phyloP scores from a whole-genome alignment of 2,329 filamentous ascomycete species.

The Rhynchosporium secalis region DNA sequence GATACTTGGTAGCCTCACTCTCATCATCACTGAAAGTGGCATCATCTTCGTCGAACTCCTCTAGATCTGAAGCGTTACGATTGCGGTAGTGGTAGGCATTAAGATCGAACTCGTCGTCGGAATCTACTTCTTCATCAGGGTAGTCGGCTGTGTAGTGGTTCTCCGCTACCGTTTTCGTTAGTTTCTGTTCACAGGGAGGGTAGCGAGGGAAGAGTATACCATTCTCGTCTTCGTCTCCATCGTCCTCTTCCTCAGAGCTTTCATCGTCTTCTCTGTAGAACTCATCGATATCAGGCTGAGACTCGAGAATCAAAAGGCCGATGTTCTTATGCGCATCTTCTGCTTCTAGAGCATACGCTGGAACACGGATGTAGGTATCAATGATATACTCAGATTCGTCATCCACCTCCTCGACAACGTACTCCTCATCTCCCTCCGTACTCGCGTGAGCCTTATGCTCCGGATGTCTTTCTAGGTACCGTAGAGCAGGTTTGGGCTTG shows the following conservation, averaged over 20 bases:
- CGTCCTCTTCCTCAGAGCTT: constrained; percentile 62
- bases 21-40: constrained; percentile 35
- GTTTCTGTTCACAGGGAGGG: constrained; percentile 7
- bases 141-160: constrained; percentile 80
- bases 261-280: constrained; percentile 64
- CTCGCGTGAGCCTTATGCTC: constrained; percentile 38
- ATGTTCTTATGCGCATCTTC: constrained; percentile 52
- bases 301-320: constrained; percentile 39
- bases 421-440: constrained; percentile 42
- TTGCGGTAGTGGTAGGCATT: constrained; percentile 57
- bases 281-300: constrained; percentile 47
- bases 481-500: constrained; percentile 55
- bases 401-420: constrained; percentile 45
- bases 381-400: constrained; percentile 61
- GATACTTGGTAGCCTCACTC: constrained; percentile 31
- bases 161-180: constrained; percentile 55
- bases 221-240: constrained; percentile 66
- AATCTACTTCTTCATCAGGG: constrained; percentile 75
- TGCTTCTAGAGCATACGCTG: constrained; percentile 50
- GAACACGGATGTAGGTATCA: constrained; percentile 64
- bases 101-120: constrained; percentile 64
- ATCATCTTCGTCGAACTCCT: constrained; percentile 36
- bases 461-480: constrained; percentile 58
- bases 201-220: constrained; percentile 43
- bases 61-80: constrained; percentile 36